Conservation (phyloP, 2,329 filamentous ascomycete species). For the Sordariomycetes sp. region DNA sequence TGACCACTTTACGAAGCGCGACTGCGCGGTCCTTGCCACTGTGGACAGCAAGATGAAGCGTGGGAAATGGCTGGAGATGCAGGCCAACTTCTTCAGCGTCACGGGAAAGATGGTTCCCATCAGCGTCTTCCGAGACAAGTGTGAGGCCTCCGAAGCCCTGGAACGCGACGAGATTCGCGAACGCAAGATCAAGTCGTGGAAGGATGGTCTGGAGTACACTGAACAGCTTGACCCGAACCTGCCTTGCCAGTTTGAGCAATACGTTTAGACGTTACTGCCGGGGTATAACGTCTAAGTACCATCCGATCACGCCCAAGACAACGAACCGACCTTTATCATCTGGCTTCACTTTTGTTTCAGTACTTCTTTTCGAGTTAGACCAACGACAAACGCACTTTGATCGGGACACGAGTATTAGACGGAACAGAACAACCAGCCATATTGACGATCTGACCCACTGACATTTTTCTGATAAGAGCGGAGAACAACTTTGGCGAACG, state of each 20-base stretch:
- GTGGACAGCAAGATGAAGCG: slow-evolving; percentile 18
- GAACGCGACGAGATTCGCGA: slow-evolving; percentile 5
- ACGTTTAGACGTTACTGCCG: background rate
- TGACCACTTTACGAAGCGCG: slow-evolving; percentile 13
- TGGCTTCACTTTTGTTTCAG: background rate
- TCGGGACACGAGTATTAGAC: background rate
- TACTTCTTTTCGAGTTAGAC: background rate
- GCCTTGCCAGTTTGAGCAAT: background rate
- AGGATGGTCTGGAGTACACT: slow-evolving; percentile 2
- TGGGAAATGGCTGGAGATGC: slow-evolving; percentile 25
- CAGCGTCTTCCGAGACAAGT: slow-evolving; percentile 20
- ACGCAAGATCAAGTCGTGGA: slow-evolving; percentile 6
- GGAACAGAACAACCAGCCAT: background rate
- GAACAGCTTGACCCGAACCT: slow-evolving; percentile 5
- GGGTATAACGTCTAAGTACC: background rate
- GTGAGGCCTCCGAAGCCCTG: slow-evolving; percentile 16
- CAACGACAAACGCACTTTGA: background rate
- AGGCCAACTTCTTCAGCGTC: slow-evolving; percentile 27
- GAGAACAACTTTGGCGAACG: slow-evolving; percentile 1
- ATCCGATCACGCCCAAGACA: background rate
- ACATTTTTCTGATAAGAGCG: slow-evolving; percentile 3
- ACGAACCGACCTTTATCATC: background rate
- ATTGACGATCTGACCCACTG: background rate
- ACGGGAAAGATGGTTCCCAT: slow-evolving; percentile 26
- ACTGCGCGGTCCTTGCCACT: slow-evolving; percentile 20